Conservation (phyloP, 2,329 filamentous ascomycete species). For the Biscogniauxia mediterranea region DNA sequence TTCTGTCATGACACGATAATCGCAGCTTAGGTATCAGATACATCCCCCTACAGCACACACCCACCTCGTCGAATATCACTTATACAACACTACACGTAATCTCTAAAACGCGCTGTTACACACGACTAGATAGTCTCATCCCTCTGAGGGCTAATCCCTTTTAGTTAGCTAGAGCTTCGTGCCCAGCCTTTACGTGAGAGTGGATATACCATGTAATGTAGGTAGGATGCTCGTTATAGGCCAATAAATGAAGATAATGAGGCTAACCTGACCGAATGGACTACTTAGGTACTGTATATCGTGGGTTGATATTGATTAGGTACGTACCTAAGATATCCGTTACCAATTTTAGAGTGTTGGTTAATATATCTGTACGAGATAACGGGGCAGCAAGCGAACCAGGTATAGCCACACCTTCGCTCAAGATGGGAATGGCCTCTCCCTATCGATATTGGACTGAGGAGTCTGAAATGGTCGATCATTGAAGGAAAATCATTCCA, state of each 20-base stretch:
- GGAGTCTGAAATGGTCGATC: not conserved
- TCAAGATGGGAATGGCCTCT: not conserved
- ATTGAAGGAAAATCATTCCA: not conserved
- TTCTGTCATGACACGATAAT: no score
- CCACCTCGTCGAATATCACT: no score
- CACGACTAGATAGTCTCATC: no score
- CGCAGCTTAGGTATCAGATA: no score
- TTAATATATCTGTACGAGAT: not conserved
- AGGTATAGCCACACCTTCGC: not conserved
- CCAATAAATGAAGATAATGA: not conserved
- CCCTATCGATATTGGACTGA: not conserved
- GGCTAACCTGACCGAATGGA: not conserved
- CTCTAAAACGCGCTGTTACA: no score
- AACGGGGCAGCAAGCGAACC: not conserved
- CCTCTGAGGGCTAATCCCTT: not conserved
- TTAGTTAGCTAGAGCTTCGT: not conserved
- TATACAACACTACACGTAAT: no score
- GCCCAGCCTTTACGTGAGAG: not conserved
- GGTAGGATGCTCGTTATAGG: not conserved
- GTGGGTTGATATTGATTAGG: not conserved
- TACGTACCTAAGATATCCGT: not conserved
- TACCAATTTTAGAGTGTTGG: not conserved
- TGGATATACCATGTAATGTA: not conserved
- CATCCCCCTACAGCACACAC: no score
- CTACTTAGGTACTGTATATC: not conserved